These are phyloP conservation scores for Beta corolliflora DNA, from an alignment of 179 eudicot species.

Conservation along the genomic window DNA sequence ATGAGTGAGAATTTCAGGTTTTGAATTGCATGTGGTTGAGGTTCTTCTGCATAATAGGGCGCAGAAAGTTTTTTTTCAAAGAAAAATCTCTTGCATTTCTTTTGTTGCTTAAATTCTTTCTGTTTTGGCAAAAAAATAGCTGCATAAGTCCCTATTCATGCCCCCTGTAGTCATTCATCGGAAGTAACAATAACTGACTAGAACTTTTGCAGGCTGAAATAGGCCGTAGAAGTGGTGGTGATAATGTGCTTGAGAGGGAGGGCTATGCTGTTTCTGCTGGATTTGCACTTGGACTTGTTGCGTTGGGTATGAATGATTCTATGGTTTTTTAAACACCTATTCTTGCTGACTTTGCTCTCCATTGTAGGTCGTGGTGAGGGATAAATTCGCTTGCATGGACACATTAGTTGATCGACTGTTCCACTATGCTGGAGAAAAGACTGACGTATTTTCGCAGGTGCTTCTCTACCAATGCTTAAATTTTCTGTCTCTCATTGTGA, in stretches of 20 bases:
- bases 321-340: neutral
- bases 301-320: constrained; percentile 62
- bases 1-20: no score
- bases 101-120: no score
- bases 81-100: no score
- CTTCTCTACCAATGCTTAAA: neutral
- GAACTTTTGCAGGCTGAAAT: constrained; percentile 70
- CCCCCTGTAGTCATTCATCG: no score
- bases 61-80: no score
- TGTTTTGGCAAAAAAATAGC: no score
- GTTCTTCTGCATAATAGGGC: no score
- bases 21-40: no score
- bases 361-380: constrained; percentile 83
- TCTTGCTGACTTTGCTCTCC: constrained; percentile 27
- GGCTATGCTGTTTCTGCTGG: constrained; percentile 99
- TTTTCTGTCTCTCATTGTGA: neutral
- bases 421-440: constrained; percentile 77
- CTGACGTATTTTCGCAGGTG: constrained; percentile 25
- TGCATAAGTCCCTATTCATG: no score
- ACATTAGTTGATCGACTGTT: constrained; percentile 84
- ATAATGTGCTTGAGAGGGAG: constrained; percentile 97
- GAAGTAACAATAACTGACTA: neutral
- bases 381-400: constrained; percentile 74
- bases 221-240: constrained; percentile 99
- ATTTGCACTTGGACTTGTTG: constrained; percentile 90